These are phyloP conservation scores for Cyberlindnera euphorbiae DNA, from an alignment of 805 yeast species.

Conservation along the genomic window DNA sequence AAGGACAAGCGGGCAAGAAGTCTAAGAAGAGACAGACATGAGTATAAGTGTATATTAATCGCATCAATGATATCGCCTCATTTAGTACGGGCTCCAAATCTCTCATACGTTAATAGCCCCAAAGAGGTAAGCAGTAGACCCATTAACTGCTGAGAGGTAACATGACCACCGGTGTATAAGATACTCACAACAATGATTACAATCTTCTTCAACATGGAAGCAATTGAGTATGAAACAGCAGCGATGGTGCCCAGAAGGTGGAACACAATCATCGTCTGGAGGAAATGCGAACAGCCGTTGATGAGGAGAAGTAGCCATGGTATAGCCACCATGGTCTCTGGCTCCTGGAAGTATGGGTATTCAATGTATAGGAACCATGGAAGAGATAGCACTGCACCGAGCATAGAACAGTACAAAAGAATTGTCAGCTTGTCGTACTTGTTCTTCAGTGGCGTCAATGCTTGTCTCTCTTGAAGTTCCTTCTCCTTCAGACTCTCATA, in stretches of 20 bases:
- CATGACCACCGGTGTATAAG: conserved; percentile 47
- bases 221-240: conserved; percentile 81
- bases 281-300: conserved; percentile 73
- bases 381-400: conserved; percentile 68
- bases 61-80: not conserved
- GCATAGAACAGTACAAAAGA: conserved; percentile 70
- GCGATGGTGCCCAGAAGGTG: conserved; percentile 77
- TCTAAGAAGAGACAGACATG: conserved; percentile 2
- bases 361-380: conserved; percentile 71
- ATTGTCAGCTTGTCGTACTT: conserved; percentile 78
- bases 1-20: not conserved
- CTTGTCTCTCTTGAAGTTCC: conserved; percentile 9
- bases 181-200: conserved; percentile 78
- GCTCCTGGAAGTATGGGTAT: conserved; percentile 31
- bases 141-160: conserved; percentile 39
- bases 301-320: conserved; percentile 50
- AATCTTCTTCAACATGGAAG: conserved; percentile 84
- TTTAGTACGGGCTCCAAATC: conserved; percentile 36
- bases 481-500: conserved; percentile 8
- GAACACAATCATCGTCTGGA: conserved; percentile 77
- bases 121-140: conserved; percentile 49
- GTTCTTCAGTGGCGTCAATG: conserved; percentile 22
- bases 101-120: conserved; percentile 61
- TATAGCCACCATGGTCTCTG: conserved; percentile 22
- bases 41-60: not conserved